These are phyloP conservation scores for Pseudogymnoascus sp. DNA, from an alignment of 2,329 filamentous ascomycete genomes.

Conservation along the genomic window DNA sequence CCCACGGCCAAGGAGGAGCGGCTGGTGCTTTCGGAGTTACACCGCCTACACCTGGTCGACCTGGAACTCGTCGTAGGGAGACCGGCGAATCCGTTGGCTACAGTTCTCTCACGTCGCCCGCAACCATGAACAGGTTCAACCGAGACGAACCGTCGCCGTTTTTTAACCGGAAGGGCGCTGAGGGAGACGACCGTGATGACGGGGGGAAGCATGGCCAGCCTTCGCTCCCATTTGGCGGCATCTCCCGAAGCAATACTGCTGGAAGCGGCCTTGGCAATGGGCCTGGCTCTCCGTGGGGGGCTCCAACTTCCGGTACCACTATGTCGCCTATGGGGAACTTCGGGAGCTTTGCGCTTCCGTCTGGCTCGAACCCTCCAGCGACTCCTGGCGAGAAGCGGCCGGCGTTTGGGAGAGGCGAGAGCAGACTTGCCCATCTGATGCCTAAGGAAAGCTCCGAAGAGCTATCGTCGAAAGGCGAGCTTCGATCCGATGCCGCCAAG, in stretches of 20 bases:
- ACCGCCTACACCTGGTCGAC: conserved; percentile 67
- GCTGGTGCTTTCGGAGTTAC: conserved; percentile 58
- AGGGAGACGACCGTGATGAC: conserved; percentile 32
- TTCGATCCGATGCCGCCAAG: conserved; percentile 36
- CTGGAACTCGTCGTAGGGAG: conserved; percentile 73
- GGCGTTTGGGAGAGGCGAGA: conserved; percentile 65
- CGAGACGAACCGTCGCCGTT: conserved; percentile 57
- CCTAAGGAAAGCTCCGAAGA: conserved; percentile 70
- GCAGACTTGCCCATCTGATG: conserved; percentile 78
- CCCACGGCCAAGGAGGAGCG: conserved; percentile 52
- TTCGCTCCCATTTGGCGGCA: conserved; percentile 36
- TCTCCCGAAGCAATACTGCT: conserved; percentile 49
- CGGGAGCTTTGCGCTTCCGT: conserved; percentile 72
- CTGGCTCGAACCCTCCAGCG: conserved; percentile 43
- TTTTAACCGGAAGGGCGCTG: conserved; percentile 45
- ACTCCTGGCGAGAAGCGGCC: conserved; percentile 63
- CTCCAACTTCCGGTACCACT: conserved; percentile 45
- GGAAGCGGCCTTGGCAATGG: conserved; percentile 39
- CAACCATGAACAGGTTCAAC: conserved; percentile 48
- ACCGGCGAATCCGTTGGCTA: conserved; percentile 64
- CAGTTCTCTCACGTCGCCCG: conserved; percentile 53
- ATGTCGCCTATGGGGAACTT: conserved; percentile 77
- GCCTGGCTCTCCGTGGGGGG: conserved; percentile 40
- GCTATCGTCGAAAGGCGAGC: conserved; percentile 34
- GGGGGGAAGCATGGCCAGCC: conserved; percentile 30